Conservation (phyloP, 2,329 filamentous ascomycete species). For the Onygena corvina region DNA sequence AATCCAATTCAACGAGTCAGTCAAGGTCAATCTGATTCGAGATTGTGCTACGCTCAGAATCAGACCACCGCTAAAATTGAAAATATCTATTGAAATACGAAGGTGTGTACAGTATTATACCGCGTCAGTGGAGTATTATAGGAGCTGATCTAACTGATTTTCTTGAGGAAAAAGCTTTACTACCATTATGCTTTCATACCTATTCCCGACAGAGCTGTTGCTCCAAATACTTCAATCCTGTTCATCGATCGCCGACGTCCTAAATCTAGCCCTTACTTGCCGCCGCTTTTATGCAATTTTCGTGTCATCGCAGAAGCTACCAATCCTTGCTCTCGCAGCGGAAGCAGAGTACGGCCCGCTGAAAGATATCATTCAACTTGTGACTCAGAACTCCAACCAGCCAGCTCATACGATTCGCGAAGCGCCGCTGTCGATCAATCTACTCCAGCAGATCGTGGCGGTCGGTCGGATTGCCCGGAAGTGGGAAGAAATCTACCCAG, state of each 20-base stretch:
- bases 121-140: neutral
- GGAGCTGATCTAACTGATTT: neutral
- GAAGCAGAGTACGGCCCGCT: slow-evolving; percentile 48
- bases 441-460: slow-evolving; percentile 45
- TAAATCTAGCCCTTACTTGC: slow-evolving; percentile 44
- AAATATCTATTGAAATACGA: neutral
- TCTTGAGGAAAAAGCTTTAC: neutral
- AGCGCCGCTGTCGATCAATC: slow-evolving; percentile 43
- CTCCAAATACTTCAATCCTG: slow-evolving; percentile 46
- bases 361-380: slow-evolving; percentile 46
- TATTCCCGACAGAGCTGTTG: slow-evolving; percentile 47
- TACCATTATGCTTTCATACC: slow-evolving; percentile 41
- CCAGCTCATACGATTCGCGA: slow-evolving; percentile 43
- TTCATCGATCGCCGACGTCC: slow-evolving; percentile 41
- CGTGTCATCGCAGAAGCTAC: slow-evolving; percentile 41
- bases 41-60: neutral
- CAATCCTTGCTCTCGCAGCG: slow-evolving; percentile 42
- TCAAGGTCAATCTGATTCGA: neutral
- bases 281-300: slow-evolving; percentile 44
- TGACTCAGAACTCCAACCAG: slow-evolving; percentile 50
- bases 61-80: neutral
- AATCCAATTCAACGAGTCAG: neutral
- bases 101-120: neutral
- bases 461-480: slow-evolving; percentile 44
- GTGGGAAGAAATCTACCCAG: slow-evolving; percentile 50